Base-by-base conservation (phyloP, 257 asterid genomes). In the Capsicum pubescens region DNA sequence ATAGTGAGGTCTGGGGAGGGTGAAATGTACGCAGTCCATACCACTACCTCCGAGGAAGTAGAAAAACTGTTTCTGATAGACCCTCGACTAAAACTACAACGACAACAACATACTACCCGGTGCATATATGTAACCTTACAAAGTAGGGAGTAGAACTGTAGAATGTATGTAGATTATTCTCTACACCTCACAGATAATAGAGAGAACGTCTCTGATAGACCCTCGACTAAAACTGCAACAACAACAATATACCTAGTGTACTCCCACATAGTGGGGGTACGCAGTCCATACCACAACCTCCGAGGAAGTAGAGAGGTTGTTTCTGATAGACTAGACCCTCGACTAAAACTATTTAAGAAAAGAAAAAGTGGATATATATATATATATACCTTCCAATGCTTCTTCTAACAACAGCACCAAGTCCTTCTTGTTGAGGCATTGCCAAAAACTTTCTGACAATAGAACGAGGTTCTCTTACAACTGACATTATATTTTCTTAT, bases 321-420 rank as follows among this genome's bases (percentile, higher is more conserved):
- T 39, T 39, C 44, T 4, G 44, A 3, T 39, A 60, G 19, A 60
- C 19, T 39, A 60, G 19, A 60, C 19, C 2, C 2, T 0, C 7
- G n/a, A 1, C 14, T 0, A 60, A 19, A 60, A 19, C 44, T 4
- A 4, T 39, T 26, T 26, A 26, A 26, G 32, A 26, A 39, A 19
- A 9, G 1, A 0, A 5, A 4, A 11, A 26, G 17, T 46, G 11
- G 2, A 17, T 5, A 70, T 42, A 16, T 7, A 70, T 42, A 16
- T 7, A 26, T 26, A 26, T 26, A 26, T 72, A 95, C 99, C 95
- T 93, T 85, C 99, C 99, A 21, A 95, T 93, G 92, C 98, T 95
- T 87, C 99, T 90, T 85, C 99, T 86, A 4, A 95, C 99, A 83
- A 89, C 87, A 83, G 99, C 99, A 48, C 98, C 99, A 16, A 92